These are phyloP conservation scores for Kwoniella newhampshirensis DNA, from an alignment of 768 basidiomycete species.

Conservation along the genomic window DNA sequence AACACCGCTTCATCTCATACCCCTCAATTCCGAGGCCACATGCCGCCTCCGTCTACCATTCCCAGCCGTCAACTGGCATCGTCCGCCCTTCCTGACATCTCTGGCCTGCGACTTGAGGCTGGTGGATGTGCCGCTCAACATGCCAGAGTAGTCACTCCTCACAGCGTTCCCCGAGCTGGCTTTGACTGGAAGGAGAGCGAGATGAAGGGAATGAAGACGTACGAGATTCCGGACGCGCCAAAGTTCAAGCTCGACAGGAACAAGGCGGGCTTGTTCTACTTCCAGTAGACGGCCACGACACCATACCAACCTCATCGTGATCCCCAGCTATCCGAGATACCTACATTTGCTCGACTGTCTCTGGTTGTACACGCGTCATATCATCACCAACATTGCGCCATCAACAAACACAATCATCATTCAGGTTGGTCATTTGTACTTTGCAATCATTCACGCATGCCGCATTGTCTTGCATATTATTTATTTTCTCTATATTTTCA, in stretches of 20 bases:
- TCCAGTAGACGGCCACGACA: constrained; percentile 14
- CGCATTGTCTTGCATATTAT: too few relatives aligned
- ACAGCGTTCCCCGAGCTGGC: constrained; percentile 19
- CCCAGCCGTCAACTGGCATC: constrained; percentile 13
- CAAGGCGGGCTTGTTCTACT: constrained; percentile 46
- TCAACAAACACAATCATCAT: too few relatives aligned
- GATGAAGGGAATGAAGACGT: constrained; percentile 41
- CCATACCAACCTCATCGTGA: too few relatives aligned
- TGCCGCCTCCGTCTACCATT: constrained; percentile 16
- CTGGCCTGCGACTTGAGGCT: constrained; percentile 5
- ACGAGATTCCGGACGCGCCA: constrained; percentile 32
- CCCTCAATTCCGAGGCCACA: constrained; percentile 1
- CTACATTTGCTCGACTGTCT: too few relatives aligned
- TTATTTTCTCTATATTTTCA: too few relatives aligned
- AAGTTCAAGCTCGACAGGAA: constrained; percentile 31
- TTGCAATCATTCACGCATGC: too few relatives aligned
- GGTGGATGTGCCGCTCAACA: constrained; percentile 1
- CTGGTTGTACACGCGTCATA: too few relatives aligned
- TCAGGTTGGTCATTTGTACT: too few relatives aligned
- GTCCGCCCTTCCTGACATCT: constrained; percentile 4
- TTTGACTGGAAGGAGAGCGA: constrained; percentile 43
- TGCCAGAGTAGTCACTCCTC: neutral
- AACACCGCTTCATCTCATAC: constrained; percentile 11
- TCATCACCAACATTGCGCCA: neutral
- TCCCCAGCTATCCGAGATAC: neutral